phyloP scores from a whole-genome alignment of 768 basidiomycete genomes.

The Trametes cubensis region DNA sequence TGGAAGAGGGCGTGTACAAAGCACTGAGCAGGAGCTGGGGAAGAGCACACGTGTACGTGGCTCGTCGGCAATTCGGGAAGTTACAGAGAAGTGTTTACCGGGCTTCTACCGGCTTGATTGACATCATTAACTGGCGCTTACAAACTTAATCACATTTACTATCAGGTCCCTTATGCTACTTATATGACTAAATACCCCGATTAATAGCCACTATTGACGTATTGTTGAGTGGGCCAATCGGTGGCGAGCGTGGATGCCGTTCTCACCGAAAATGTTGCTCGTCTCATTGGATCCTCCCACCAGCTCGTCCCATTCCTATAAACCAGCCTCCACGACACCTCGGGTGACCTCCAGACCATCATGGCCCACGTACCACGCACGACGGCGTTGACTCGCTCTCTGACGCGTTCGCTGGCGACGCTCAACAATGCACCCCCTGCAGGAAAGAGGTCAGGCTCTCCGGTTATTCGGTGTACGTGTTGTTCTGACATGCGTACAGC shows the following conservation, averaged over 20 bases:
- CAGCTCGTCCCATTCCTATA: conserved; percentile 7
- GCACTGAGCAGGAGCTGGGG: too few species aligned
- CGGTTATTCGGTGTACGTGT: neutral
- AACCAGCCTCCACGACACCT: conserved; percentile 2
- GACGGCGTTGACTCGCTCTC: conserved; percentile 29
- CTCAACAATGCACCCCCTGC: conserved; percentile 42
- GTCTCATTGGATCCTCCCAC: conserved; percentile 22
- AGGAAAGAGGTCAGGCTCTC: conserved; percentile 46
- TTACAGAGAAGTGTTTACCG: too few species aligned
- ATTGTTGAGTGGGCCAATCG: too few species aligned
- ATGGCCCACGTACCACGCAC: conserved; percentile 29
- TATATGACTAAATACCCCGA: too few species aligned
- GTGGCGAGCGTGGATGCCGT: conserved; percentile 3
- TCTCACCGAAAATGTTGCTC: conserved; percentile 19
- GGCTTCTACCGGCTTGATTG: too few species aligned
- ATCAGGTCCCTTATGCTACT: too few species aligned
- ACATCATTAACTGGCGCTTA: too few species aligned
- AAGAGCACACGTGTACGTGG: too few species aligned
- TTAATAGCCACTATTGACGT: too few species aligned
- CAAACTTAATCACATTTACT: too few species aligned
- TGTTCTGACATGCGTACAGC: conserved; percentile 18
- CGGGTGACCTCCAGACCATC: conserved; percentile 2
- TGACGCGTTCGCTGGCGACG: conserved; percentile 49
- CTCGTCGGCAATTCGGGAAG: too few species aligned
- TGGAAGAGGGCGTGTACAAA: too few species aligned